phyloP scores from a whole-genome alignment of 1,139 yeast species.

The Magnusiomyces fungicola region DNA sequence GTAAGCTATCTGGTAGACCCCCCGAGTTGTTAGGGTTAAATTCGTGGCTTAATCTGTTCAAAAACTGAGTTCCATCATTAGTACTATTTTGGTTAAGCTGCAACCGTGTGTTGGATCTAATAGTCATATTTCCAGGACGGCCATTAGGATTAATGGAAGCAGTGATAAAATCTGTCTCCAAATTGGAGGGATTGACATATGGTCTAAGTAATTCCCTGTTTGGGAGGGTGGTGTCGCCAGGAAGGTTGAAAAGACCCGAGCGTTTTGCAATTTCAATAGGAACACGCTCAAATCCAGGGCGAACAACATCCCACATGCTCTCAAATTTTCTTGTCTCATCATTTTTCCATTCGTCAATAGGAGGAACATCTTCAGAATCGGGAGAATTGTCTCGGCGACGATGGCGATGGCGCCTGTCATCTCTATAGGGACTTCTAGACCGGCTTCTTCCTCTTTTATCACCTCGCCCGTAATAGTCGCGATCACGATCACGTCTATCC shows the following conservation, averaged over 20 bases:
- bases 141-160: conserved; percentile 2
- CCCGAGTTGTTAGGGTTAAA: neutral
- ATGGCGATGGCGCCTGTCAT: conserved; percentile 15
- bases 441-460: conserved; percentile 15
- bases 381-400: conserved; percentile 16
- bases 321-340: too few relatives aligned
- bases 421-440: conserved; percentile 16
- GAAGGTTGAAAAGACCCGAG: conserved; percentile 72
- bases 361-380: conserved; percentile 32
- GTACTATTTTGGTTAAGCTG: neutral
- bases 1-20: neutral
- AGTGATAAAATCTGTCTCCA: neutral
- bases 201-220: conserved; percentile 52
- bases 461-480: conserved; percentile 13
- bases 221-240: conserved; percentile 56
- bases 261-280: conserved; percentile 76
- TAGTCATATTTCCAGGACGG: conserved; percentile 6
- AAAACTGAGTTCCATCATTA: neutral
- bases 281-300: conserved; percentile 68
- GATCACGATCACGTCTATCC: conserved; percentile 15
- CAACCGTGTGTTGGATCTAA: neutral
- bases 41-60: neutral
- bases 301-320: conserved; percentile 70
- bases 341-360: conserved; percentile 42
- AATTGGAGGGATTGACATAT: conserved; percentile 26